phyloP scores from a whole-genome alignment of 495 filamentous ascomycete species.

The Glutinoglossum americanum region DNA sequence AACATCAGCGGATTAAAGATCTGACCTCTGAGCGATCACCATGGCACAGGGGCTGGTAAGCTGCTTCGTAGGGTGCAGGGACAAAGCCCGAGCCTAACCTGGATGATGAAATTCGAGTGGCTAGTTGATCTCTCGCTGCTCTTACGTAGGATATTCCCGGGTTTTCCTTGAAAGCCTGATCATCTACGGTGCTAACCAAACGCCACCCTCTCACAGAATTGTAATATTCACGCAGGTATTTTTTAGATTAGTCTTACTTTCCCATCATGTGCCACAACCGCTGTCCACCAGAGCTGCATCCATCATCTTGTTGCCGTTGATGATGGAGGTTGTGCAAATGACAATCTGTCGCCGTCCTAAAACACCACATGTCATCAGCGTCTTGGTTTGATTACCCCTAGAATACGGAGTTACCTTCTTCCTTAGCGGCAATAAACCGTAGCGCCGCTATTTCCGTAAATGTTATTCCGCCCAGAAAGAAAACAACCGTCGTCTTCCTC shows the following conservation, averaged over 20 bases:
- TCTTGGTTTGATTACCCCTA: neutral
- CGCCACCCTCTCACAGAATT: too few relatives aligned
- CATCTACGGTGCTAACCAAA: too few relatives aligned
- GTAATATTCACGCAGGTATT: neutral
- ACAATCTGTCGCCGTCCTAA: conserved; percentile 53
- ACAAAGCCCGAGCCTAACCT: too few relatives aligned
- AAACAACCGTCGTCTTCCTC: conserved; percentile 73
- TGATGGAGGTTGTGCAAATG: conserved; percentile 77
- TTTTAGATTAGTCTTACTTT: conserved; percentile 32
- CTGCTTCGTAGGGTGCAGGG: too few relatives aligned
- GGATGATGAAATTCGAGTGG: too few relatives aligned
- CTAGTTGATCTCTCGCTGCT: neutral
- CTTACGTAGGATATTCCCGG: neutral
- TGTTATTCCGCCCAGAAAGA: conserved; percentile 84
- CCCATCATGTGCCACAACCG: conserved; percentile 12
- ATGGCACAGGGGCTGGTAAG: neutral
- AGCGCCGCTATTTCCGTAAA: conserved; percentile 92
- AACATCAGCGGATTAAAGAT: too few relatives aligned
- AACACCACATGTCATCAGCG: conserved; percentile 5
- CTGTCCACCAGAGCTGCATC: conserved; percentile 44
- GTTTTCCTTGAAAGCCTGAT: neutral
- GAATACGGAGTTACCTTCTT: conserved; percentile 36
- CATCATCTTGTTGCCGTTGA: conserved; percentile 81
- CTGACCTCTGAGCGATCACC: neutral
- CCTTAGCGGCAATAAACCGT: conserved; percentile 70